Base-by-base conservation (phyloP, 2,329 filamentous ascomycete species). In the Botrytis hyacinthi region DNA sequence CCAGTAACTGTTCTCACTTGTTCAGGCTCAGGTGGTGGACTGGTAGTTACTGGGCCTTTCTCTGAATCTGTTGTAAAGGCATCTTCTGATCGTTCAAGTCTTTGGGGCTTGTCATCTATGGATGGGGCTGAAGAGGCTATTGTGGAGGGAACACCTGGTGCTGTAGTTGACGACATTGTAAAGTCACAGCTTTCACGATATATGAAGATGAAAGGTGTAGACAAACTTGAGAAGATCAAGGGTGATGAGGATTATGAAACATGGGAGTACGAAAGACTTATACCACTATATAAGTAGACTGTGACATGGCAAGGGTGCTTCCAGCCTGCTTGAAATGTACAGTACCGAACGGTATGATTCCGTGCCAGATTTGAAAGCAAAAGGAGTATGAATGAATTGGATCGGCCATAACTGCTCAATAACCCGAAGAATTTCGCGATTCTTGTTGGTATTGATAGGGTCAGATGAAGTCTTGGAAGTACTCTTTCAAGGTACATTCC, bases 1-100 rank as follows among this genome's bases (percentile, higher is more conserved):
- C 80, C 79, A 42, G 42, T 73, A 26, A 73, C 68, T 42, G 67
- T 61, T 51, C 65, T 69, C 9, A 61, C 65, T 26, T 54, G 54
- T 32, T 42, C 71, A 14, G 44, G 54, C n/a, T 54, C 71, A 37
- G 65, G 44, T 16, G 65, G 8, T 32, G 70, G 70, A 59, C 48
- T 72, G 18, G 20, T 42, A 14, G 12, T 22, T 46, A 14, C n/a
- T 70, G 54, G 32, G 22, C 59, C 57, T 37, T 73, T 73, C 54
- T 73, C 71, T 35, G 54, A 62, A 51, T 73, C 71, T 42, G 29
- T 57, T 61, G 70, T 54, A n/a, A 71, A 57, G n/a, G 26, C 42
- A 65, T 65, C 35, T 3, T 51, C 70, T 16, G n/a, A 57, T 44
- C 60, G 22, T 40, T 65, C 70, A 46, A 29, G n/a, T 44, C 46